A percentile compares a stretch with the other conserved stretches of the same genome.
phyloP scores from a whole-genome alignment of 331 rosid species.

The Quercus tomentella region DNA sequence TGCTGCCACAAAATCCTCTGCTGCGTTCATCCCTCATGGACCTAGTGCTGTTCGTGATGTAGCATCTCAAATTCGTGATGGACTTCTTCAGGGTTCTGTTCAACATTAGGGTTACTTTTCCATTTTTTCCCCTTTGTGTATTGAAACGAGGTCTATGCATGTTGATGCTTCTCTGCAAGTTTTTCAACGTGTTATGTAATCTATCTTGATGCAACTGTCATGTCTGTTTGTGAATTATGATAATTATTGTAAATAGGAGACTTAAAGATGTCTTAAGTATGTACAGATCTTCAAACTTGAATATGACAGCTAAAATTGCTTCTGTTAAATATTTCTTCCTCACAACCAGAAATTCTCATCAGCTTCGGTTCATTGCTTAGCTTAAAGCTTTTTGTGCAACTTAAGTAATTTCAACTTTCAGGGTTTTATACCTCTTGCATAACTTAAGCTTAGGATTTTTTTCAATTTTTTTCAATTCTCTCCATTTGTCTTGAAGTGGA shows the following conservation, averaged over 20 bases:
- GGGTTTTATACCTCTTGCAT: too few relatives aligned
- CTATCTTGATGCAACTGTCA: neutral
- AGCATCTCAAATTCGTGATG: conserved; percentile 79
- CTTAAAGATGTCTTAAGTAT: neutral
- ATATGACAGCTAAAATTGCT: too few relatives aligned
- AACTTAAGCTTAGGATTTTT: too few relatives aligned
- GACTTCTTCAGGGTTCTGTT: conserved; percentile 72
- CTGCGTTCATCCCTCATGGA: conserved; percentile 93
- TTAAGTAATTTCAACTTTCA: too few relatives aligned
- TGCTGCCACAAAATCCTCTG: conserved; percentile 75
- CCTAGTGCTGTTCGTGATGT: conserved; percentile 85
- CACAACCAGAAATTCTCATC: too few relatives aligned
- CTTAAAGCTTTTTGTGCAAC: too few relatives aligned
- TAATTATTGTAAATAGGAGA: neutral
- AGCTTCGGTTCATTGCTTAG: too few relatives aligned
- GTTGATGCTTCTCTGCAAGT: conserved; percentile 10
- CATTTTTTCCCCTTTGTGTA: neutral
- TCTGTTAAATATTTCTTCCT: too few relatives aligned
- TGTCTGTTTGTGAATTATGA: neutral
- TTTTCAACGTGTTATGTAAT: neutral
- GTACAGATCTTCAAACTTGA: neutral
- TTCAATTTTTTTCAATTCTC: too few relatives aligned
- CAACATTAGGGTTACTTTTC: conserved; percentile 15
- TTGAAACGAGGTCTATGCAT: neutral
- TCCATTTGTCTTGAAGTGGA: too few relatives aligned